Conservation (phyloP, 148 eudicot species). For the Camellia sinensis region DNA sequence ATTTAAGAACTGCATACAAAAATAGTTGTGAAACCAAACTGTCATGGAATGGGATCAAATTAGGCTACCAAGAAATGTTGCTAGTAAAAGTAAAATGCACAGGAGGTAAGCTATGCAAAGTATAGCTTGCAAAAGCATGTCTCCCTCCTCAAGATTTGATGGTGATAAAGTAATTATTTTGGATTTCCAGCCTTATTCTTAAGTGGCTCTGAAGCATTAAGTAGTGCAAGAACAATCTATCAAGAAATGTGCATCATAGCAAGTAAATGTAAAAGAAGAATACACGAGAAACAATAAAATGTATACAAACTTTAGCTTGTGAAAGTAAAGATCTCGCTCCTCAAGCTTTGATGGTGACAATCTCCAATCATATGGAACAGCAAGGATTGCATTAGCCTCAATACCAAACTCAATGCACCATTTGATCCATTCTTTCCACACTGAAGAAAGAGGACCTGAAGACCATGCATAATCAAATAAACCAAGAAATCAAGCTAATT, state of each 20-base stretch:
- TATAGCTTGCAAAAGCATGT: slow-evolving; percentile 1
- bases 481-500: slow-evolving; percentile 7
- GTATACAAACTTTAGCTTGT: slow-evolving; percentile 73
- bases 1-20: background rate
- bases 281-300: slow-evolving; percentile 13
- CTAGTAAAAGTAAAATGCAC: background rate
- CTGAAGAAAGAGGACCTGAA: slow-evolving; percentile 94
- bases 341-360: slow-evolving; percentile 92
- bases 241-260: slow-evolving; percentile 9
- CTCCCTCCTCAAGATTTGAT: background rate
- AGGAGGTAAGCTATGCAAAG: background rate
- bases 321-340: slow-evolving; percentile 96
- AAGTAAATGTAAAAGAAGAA: background rate
- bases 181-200: background rate
- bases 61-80: background rate
- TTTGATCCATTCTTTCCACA: slow-evolving; percentile 99
- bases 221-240: slow-evolving; percentile 6
- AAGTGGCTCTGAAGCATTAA: background rate
- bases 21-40: slow-evolving; percentile 3
- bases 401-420: slow-evolving; percentile 99
- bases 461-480: slow-evolving; percentile 12
- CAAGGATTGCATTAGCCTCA: slow-evolving; percentile 92
- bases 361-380: slow-evolving; percentile 99
- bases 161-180: background rate
- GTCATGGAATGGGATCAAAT: background rate